Conservation (phyloP, 208 protist species). For the Trypanosoma platydactyli region DNA sequence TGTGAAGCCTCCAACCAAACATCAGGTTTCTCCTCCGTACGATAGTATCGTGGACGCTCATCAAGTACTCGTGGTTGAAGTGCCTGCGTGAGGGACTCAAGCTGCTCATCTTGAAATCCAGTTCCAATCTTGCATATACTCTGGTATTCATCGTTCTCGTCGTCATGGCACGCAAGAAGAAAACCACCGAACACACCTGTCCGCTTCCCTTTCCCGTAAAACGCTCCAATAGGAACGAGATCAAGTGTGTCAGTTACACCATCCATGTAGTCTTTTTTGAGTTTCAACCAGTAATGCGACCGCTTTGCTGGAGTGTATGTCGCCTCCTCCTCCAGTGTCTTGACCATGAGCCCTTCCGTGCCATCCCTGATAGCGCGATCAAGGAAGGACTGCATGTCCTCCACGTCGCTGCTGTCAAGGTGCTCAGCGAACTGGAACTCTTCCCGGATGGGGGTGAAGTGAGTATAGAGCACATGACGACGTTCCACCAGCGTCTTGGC, state of each 20-base stretch:
- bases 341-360: slow-evolving; percentile 99
- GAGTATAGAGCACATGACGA: slow-evolving; percentile 66
- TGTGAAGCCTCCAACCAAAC: slow-evolving; percentile 96
- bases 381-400: slow-evolving; percentile 96
- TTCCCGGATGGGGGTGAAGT: slow-evolving; percentile 68
- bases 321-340: slow-evolving; percentile 94
- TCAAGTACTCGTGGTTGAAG: slow-evolving; percentile 63
- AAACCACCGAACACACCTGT: slow-evolving; percentile 97
- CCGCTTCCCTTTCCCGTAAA: slow-evolving; percentile 98
- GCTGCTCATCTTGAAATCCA: slow-evolving; percentile 95
- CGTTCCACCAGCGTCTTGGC: slow-evolving; percentile 82
- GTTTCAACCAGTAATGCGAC: slow-evolving; percentile 98
- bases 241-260: slow-evolving; percentile 98
- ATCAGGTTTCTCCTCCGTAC: slow-evolving; percentile 79
- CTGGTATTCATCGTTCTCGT: slow-evolving; percentile 96
- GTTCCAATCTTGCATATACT: slow-evolving; percentile 98
- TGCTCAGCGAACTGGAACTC: slow-evolving; percentile 89
- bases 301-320: slow-evolving; percentile 97
- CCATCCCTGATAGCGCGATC: slow-evolving; percentile 91
- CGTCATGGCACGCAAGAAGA: slow-evolving; percentile 98
- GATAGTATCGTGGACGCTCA: slow-evolving; percentile 84
- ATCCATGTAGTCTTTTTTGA: slow-evolving; percentile 99
- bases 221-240: slow-evolving; percentile 98
- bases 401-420: slow-evolving; percentile 85
- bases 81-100: slow-evolving; percentile 71